Conservation (phyloP, 2,329 filamentous ascomycete species). For the Venturia aucupariae region DNA sequence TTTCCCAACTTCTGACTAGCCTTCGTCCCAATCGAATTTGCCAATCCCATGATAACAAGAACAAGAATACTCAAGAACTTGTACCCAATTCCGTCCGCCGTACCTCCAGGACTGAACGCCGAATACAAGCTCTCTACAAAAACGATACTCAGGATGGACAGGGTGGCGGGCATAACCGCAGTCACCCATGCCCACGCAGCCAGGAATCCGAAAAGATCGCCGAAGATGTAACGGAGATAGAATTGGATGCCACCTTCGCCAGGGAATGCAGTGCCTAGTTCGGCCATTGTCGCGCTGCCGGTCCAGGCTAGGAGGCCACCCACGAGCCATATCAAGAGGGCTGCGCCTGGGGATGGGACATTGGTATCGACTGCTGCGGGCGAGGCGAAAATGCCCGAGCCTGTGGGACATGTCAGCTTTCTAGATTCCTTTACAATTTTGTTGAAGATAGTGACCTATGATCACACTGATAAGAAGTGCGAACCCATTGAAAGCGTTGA, state of each 20-base stretch:
- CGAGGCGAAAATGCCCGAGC: constrained; percentile 56
- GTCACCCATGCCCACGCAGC: constrained; percentile 59
- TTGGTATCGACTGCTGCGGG: constrained; percentile 55
- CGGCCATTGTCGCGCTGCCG: constrained; percentile 52
- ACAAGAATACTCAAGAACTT: constrained; percentile 31
- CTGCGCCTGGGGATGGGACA: constrained; percentile 51
- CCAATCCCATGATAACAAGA: constrained; percentile 30
- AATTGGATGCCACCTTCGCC: constrained; percentile 55
- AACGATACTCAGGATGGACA: constrained; percentile 55
- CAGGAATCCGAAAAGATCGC: constrained; percentile 52
- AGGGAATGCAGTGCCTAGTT: constrained; percentile 54
- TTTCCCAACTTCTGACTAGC: constrained; percentile 33
- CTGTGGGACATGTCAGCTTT: constrained; percentile 20
- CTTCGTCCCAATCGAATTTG: constrained; percentile 37
- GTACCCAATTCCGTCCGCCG: constrained; percentile 17
- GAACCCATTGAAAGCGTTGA: constrained; percentile 12
- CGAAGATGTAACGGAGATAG: constrained; percentile 52
- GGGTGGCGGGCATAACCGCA: constrained; percentile 54
- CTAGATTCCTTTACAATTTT: not conserved
- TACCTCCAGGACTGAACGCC: constrained; percentile 5
- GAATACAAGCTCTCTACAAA: constrained; percentile 35
- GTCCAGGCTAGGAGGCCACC: constrained; percentile 56
- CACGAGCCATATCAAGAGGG: constrained; percentile 51
- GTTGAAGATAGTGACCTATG: not conserved
- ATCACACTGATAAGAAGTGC: constrained; percentile 10